Evolutionary conservation across 2,329 filamentous ascomycete species (phyloP).

Genomic region (Chaetomium olivaceum): DNA sequence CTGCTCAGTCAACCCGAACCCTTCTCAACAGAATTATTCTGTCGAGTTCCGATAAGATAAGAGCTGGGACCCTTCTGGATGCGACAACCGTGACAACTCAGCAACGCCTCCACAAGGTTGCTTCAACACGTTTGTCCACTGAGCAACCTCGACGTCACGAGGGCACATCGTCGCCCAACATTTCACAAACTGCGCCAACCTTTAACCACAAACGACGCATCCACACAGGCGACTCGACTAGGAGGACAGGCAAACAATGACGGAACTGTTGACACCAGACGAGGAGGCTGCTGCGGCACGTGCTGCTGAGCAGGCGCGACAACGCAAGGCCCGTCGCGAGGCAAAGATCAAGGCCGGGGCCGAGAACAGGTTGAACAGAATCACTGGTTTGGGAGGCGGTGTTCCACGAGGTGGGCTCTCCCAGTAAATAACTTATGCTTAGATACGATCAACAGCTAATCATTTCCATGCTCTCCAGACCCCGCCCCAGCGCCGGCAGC

Average conservation of each 20-base stretch:
- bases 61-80: slow-evolving; percentile 3
- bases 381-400: slow-evolving; percentile 68
- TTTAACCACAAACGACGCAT: background rate
- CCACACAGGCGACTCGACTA: background rate
- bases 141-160: slow-evolving; percentile 18
- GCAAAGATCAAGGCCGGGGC: slow-evolving; percentile 76
- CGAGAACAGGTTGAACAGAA: slow-evolving; percentile 69
- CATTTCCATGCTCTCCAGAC: background rate
- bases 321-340: slow-evolving; percentile 76
- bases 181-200: background rate
- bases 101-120: slow-evolving; percentile 10
- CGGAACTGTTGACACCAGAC: slow-evolving; percentile 41
- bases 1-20: slow-evolving; percentile 6
- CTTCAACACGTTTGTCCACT: slow-evolving; percentile 12
- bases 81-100: slow-evolving; percentile 23
- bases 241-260: slow-evolving; percentile 38
- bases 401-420: slow-evolving; percentile 34
- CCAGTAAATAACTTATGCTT: too few species aligned
- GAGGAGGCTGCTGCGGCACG: slow-evolving; percentile 48
- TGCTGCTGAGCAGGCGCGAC: slow-evolving; percentile 65
- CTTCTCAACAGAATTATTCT: background rate
- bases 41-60: slow-evolving; percentile 31
- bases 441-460: background rate
- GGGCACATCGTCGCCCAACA: background rate
- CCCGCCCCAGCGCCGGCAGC: slow-evolving; percentile 6